These are phyloP conservation scores for Diddensiella caesifluorescens DNA, from an alignment of 805 yeast genomes.

Conservation along the genomic window DNA sequence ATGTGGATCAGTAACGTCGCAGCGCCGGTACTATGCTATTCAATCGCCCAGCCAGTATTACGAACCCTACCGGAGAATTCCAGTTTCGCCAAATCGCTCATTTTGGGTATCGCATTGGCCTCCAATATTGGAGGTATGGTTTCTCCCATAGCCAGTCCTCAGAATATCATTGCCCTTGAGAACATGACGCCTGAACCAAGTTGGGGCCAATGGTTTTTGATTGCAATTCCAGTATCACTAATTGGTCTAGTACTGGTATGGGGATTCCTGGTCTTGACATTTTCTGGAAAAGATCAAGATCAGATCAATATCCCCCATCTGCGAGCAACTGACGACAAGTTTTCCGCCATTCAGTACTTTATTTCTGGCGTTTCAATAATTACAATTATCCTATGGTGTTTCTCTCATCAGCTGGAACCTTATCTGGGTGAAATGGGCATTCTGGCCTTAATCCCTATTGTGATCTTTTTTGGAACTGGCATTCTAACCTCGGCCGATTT, in stretches of 20 bases:
- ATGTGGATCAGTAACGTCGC: slow-evolving; percentile 98
- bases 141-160: slow-evolving; percentile 96
- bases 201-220: slow-evolving; percentile 93
- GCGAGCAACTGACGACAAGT: slow-evolving; percentile 52
- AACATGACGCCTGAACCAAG: slow-evolving; percentile 77
- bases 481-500: slow-evolving; percentile 82
- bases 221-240: slow-evolving; percentile 74
- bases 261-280: slow-evolving; percentile 62
- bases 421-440: slow-evolving; percentile 96
- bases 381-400: slow-evolving; percentile 87
- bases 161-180: slow-evolving; percentile 84
- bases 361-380: slow-evolving; percentile 58
- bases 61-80: slow-evolving; percentile 77
- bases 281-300: slow-evolving; percentile 39
- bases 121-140: slow-evolving; percentile 96
- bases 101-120: slow-evolving; percentile 88
- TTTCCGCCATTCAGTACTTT: slow-evolving; percentile 69
- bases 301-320: slow-evolving; percentile 51
- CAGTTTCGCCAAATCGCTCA: slow-evolving; percentile 73
- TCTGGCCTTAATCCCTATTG: slow-evolving; percentile 81
- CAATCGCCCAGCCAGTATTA: slow-evolving; percentile 84
- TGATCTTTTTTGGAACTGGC: slow-evolving; percentile 92
- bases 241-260: slow-evolving; percentile 64
- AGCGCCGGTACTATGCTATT: slow-evolving; percentile 88
- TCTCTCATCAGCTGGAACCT: slow-evolving; percentile 66